A percentile compares a stretch with the other conserved stretches of the same genome.
Evolutionary conservation across 495 filamentous ascomycete species (phyloP).

Genomic region (Penicillium paradoxum): DNA sequence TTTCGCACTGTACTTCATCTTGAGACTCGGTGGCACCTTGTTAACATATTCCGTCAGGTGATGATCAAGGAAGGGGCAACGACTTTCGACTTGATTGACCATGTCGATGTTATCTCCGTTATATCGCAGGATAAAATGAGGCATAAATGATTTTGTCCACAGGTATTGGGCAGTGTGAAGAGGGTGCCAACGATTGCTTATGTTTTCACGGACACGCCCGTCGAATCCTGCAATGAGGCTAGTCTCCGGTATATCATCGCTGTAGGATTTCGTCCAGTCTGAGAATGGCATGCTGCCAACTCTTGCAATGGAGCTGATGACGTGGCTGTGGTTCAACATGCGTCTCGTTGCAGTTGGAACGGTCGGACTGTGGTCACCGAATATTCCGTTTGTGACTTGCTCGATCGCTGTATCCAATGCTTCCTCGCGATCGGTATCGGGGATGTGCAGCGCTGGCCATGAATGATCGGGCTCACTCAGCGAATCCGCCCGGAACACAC

Average conservation of each 20-base stretch:
- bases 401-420: no score
- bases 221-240: no score
- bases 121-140: neutral
- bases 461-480: no score
- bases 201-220: no score
- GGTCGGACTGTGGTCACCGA: no score
- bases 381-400: no score
- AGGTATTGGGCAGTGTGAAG: neutral
- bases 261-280: neutral
- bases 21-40: constrained; percentile 37
- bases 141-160: neutral
- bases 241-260: neutral
- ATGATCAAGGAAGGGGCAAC: constrained; percentile 46
- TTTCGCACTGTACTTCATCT: constrained; percentile 5
- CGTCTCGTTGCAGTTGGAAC: neutral
- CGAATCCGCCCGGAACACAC: no score
- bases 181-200: no score
- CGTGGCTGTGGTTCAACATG: neutral
- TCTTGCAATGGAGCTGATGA: neutral
- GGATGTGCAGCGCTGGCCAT: no score
- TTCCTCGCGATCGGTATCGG: no score
- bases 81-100: constrained; percentile 42
- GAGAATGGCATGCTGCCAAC: neutral
- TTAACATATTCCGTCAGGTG: constrained; percentile 41
- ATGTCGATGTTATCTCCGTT: constrained; percentile 44